Evolutionary conservation across 768 basidiomycete genomes (phyloP), one percentile per base, ranked within the genome.

Genomic region (Hebeloma cylindrosporum): DNA sequence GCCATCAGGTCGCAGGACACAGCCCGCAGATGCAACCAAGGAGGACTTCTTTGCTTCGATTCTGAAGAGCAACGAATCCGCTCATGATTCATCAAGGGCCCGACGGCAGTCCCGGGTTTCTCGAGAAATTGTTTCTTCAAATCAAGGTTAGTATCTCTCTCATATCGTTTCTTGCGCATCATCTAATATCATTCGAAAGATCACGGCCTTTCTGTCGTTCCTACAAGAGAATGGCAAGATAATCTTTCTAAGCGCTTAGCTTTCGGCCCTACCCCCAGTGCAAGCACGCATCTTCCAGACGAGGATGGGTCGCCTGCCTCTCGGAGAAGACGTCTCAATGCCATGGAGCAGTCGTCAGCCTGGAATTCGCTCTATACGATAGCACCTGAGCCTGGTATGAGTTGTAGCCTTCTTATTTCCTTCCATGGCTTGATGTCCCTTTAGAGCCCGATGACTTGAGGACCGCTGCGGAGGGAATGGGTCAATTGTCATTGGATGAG

Each of bases 11-110:
- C 72, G 85, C 30, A 69, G 72, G 17, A 75, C 69, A 51, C 83
- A 81, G 52, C 74, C 81, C 7, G 72, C 68, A 0, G 79, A 77
- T 25, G 78, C 82, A 5, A 83, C 83, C 2, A 86, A 87, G 54
- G 85, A 88, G 60, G 85, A 87, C 57, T 84, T 88, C 53, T 85
- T 88, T 57, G 83, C 85, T 1, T 85, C 85, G 7, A 80, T 88
- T 35, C 70, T 87, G 38, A 74, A 72, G 57, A 79, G 80, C 57
- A 80, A 74, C 49, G 75, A 78, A 57, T 59, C 63, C 21, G 66
- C 65, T 11, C 67, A 65, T 40, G 83, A 85, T 61, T 65, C 75
- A 14, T 76, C 78, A 26, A 73, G 83, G 45, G 77, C 83, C 7
- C 76, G 83, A 30, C 71, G 87, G 33, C 86, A 89, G 60, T 89